phyloP scores from a whole-genome alignment of 768 basidiomycete species.

The Pleurotus citrinopileatus region DNA sequence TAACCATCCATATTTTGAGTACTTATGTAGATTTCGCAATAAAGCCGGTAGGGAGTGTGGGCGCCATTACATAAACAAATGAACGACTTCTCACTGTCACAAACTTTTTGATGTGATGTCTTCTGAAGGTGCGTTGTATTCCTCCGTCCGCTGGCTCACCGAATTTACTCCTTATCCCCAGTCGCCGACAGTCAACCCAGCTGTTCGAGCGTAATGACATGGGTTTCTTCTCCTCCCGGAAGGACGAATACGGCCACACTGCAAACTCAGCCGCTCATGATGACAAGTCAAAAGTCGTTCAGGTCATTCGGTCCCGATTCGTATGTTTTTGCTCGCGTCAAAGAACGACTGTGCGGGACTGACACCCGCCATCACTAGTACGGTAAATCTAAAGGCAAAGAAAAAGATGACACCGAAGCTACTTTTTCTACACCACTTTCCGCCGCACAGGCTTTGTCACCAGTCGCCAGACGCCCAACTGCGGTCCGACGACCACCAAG shows the following conservation, averaged over 20 bases:
- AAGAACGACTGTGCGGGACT: not conserved
- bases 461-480: not conserved
- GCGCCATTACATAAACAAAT: not conserved
- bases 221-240: slow-evolving; percentile 13
- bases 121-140: not conserved
- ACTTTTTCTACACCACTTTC: not conserved
- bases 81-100: not conserved
- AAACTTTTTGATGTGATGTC: not conserved
- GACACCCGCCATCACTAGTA: not conserved
- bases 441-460: slow-evolving; percentile 6
- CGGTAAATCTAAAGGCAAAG: slow-evolving; percentile 8
- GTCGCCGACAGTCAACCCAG: not conserved
- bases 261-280: not conserved
- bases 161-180: not conserved
- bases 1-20: too few species aligned
- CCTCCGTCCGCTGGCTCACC: not conserved
- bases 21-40: too few species aligned
- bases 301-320: slow-evolving; percentile 12
- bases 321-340: slow-evolving; percentile 1
- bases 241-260: not conserved
- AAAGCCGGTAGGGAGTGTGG: too few species aligned
- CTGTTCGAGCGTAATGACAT: slow-evolving; percentile 9
- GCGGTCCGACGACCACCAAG: not conserved
- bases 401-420: not conserved
- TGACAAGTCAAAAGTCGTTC: slow-evolving; percentile 8